Conservation (phyloP, 805 yeast species). For the Hanseniaspora hatyaiensis region DNA sequence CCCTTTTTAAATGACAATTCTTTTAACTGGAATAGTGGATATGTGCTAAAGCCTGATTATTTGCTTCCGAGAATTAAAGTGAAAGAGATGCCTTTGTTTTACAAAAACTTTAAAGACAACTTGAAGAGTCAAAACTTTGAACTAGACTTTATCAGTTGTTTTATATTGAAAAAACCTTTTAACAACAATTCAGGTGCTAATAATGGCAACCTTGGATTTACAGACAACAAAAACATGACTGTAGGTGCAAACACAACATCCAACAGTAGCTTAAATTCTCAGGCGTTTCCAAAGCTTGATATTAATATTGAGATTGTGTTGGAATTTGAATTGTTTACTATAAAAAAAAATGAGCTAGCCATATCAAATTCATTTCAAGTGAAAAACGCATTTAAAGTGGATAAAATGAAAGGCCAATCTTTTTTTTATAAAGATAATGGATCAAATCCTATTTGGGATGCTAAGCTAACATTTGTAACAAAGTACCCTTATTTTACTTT, state of each 20-base stretch:
- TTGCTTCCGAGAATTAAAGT: slow-evolving; percentile 29
- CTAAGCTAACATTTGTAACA: slow-evolving; percentile 35
- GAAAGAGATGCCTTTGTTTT: slow-evolving; percentile 23
- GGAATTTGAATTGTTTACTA: slow-evolving; percentile 19
- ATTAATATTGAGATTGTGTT: slow-evolving; percentile 26
- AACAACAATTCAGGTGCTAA: slow-evolving; percentile 21
- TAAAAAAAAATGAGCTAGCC: slow-evolving; percentile 19
- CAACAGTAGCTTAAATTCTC: no score
- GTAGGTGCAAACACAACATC: no score
- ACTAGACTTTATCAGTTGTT: slow-evolving; percentile 62
- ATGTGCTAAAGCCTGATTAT: slow-evolving; percentile 58
- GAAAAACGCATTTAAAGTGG: slow-evolving; percentile 21
- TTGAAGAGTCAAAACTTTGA: slow-evolving; percentile 21
- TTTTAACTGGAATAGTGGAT: slow-evolving; percentile 42
- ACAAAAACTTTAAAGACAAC: slow-evolving; percentile 18
- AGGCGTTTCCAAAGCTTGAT: no score
- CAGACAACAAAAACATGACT: not conserved
- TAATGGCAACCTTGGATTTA: not conserved
- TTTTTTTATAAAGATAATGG: slow-evolving; percentile 52
- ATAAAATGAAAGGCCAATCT: slow-evolving; percentile 22
- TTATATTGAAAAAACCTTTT: slow-evolving; percentile 64
- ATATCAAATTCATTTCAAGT: slow-evolving; percentile 21
- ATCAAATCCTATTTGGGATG: slow-evolving; percentile 77
- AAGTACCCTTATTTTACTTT: slow-evolving; percentile 40
- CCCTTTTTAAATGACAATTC: slow-evolving; percentile 31